Percentiles rank a stretch among this genome's conserved stretches.
These are phyloP conservation scores for Coemansia guatemalensis DNA, from an alignment of 192 early-diverging fungal species.

Conservation along the genomic window DNA sequence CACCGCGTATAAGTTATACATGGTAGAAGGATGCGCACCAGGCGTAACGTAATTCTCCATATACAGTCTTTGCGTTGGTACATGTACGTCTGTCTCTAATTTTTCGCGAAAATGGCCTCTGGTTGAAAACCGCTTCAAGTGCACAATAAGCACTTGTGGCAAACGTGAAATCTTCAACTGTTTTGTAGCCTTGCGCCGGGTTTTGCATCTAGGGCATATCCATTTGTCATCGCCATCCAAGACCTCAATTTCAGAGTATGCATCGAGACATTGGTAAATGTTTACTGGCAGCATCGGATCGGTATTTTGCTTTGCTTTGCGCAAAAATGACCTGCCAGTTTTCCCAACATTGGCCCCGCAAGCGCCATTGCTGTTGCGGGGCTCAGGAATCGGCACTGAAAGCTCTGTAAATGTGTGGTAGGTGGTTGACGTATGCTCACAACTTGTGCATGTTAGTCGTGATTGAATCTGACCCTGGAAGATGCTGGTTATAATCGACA, in stretches of 20 bases:
- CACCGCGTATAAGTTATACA: slow-evolving; percentile 81
- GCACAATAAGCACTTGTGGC: slow-evolving; percentile 88
- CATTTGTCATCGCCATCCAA: slow-evolving; percentile 91
- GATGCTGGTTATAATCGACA: slow-evolving; percentile 81
- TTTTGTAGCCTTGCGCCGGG: slow-evolving; percentile 72
- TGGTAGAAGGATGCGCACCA: slow-evolving; percentile 9
- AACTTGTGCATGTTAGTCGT: slow-evolving; percentile 40
- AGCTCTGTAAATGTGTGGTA: slow-evolving; percentile 93
- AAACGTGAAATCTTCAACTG: slow-evolving; percentile 72
- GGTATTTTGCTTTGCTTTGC: slow-evolving; percentile 1
- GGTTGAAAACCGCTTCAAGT: slow-evolving; percentile 92
- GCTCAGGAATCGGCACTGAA: slow-evolving; percentile 79
- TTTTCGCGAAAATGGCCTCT: slow-evolving; percentile 93
- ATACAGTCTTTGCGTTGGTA: slow-evolving; percentile 69
- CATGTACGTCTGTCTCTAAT: slow-evolving; percentile 82
- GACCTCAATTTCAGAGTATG: slow-evolving; percentile 81
- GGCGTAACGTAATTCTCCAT: slow-evolving; percentile 57
- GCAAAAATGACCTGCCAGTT: slow-evolving; percentile 28
- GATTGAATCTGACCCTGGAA: slow-evolving; percentile 76
- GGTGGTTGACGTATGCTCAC: slow-evolving; percentile 56
- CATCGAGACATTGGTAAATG: slow-evolving; percentile 81
- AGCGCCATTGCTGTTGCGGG: slow-evolving; percentile 20
- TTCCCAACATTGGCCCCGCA: slow-evolving; percentile 11
- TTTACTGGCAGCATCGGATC: slow-evolving; percentile 13
- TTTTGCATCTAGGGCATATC: slow-evolving; percentile 84